These are phyloP conservation scores for Diplosphaera chodatii DNA, from an alignment of 139 green algal genomes.

Conservation along the genomic window DNA sequence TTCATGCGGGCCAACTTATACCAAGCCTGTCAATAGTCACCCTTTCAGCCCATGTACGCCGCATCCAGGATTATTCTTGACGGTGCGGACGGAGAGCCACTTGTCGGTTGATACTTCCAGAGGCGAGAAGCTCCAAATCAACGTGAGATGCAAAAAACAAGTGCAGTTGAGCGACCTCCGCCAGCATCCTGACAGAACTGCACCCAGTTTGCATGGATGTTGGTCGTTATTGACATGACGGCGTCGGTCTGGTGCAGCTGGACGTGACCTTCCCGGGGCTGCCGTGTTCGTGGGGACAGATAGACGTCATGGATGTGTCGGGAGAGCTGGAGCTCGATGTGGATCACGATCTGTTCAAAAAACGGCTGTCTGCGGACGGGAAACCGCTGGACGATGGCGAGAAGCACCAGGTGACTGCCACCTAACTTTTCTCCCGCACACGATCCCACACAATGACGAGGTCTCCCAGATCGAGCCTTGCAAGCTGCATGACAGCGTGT, in stretches of 20 bases:
- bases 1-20: no score
- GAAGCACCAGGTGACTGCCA: slow-evolving; percentile 40
- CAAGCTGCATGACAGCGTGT: no score
- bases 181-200: no score
- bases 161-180: no score
- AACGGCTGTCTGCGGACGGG: slow-evolving; percentile 52
- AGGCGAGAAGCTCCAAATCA: slow-evolving; percentile 81
- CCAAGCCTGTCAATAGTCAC: no score
- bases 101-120: slow-evolving; percentile 83
- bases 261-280: slow-evolving; percentile 87
- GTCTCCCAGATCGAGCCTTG: no score
- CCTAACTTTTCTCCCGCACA: no score
- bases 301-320: slow-evolving; percentile 96
- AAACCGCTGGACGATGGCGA: slow-evolving; percentile 47
- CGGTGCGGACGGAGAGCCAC: slow-evolving; percentile 60
- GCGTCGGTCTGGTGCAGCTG: slow-evolving; percentile 48
- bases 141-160: slow-evolving; percentile 49
- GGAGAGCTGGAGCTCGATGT: slow-evolving; percentile 92
- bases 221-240: no score
- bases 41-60: not conserved
- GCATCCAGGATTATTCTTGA: slow-evolving; percentile 68
- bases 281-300: slow-evolving; percentile 81
- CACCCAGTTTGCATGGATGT: no score
- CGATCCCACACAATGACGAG: no score
- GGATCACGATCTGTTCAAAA: slow-evolving; percentile 79